Conservation (phyloP, 805 yeast genomes). For the Lachancea meyersii region DNA sequence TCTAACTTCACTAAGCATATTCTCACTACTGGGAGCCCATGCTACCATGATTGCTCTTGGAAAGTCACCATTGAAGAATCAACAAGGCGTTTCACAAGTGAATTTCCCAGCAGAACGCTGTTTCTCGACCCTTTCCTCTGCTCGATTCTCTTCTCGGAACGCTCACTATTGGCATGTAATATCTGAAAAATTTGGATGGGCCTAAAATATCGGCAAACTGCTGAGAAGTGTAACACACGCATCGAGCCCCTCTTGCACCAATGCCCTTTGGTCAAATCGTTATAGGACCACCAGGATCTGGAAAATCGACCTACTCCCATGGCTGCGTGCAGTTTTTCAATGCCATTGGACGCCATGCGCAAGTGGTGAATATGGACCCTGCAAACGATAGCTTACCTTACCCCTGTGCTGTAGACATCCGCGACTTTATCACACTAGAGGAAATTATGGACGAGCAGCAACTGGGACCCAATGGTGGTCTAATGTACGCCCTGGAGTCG, state of each 20-base stretch:
- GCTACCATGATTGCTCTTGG: no score
- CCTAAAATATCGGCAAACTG: background rate
- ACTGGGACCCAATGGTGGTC: constrained; percentile 84
- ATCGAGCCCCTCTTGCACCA: background rate
- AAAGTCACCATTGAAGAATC: no score
- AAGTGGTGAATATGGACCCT: constrained; percentile 87
- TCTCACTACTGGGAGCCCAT: no score
- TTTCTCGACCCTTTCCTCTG: background rate
- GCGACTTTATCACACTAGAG: constrained; percentile 70
- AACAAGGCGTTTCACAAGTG: no score
- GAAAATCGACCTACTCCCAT: constrained; percentile 89
- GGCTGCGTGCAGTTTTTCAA: constrained; percentile 90
- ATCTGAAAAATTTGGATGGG: constrained; percentile 7
- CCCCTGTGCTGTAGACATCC: constrained; percentile 68
- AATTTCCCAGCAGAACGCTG: no score
- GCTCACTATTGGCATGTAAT: background rate
- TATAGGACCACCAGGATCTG: constrained; percentile 97
- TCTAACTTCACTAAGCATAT: no score
- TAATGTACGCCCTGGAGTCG: constrained; percentile 79
- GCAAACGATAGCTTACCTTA: constrained; percentile 72
- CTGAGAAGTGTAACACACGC: background rate
- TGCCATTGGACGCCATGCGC: constrained; percentile 86
- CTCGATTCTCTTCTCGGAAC: background rate
- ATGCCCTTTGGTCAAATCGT: constrained; percentile 41
- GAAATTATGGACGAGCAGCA: constrained; percentile 67